Evolutionary conservation across 768 basidiomycete species (phyloP).

Genomic region (Boletus rubropictus): DNA sequence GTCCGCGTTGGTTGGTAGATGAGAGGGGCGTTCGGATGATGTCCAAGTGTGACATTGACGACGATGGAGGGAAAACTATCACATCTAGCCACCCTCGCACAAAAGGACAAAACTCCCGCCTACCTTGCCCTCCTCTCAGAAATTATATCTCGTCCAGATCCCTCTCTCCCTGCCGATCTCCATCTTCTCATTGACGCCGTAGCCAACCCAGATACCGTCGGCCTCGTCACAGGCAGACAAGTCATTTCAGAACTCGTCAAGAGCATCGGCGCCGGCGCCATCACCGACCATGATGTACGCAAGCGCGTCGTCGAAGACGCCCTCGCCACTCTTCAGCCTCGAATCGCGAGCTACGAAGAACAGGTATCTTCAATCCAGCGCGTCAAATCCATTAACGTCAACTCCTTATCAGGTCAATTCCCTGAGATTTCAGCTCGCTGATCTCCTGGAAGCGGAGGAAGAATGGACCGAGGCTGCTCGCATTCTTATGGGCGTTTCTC

Average conservation of each 20-base stretch:
- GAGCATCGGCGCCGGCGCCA: slow-evolving; percentile 49
- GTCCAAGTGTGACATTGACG: background rate
- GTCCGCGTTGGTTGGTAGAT: background rate
- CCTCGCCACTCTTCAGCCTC: slow-evolving; percentile 61
- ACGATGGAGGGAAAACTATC: slow-evolving; percentile 63
- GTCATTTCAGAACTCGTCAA: slow-evolving; percentile 82
- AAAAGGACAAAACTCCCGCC: slow-evolving; percentile 81
- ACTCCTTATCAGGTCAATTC: slow-evolving; percentile 58
- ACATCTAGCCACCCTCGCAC: slow-evolving; percentile 56
- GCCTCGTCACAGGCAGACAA: slow-evolving; percentile 84
- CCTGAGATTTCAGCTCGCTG: slow-evolving; percentile 83
- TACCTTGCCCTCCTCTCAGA: slow-evolving; percentile 66
- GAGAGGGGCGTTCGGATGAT: background rate
- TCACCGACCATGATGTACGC: slow-evolving; percentile 51
- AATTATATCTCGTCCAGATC: slow-evolving; percentile 49
- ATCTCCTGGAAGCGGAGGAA: slow-evolving; percentile 83
- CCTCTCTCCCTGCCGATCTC: slow-evolving; percentile 48
- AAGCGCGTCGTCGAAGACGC: slow-evolving; percentile 75
- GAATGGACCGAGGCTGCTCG: slow-evolving; percentile 92
- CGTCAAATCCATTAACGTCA: slow-evolving; percentile 6
- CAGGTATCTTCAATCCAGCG: slow-evolving; percentile 53
- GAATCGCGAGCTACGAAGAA: slow-evolving; percentile 90
- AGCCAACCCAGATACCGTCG: slow-evolving; percentile 74
- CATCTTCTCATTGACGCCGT: slow-evolving; percentile 73
- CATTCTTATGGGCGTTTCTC: slow-evolving; percentile 85